Evolutionary conservation across 176 grass and related monocot genomes (phyloP), one percentile per base, ranked within the genome.

Genomic region (Hordeum vulgare): DNA sequence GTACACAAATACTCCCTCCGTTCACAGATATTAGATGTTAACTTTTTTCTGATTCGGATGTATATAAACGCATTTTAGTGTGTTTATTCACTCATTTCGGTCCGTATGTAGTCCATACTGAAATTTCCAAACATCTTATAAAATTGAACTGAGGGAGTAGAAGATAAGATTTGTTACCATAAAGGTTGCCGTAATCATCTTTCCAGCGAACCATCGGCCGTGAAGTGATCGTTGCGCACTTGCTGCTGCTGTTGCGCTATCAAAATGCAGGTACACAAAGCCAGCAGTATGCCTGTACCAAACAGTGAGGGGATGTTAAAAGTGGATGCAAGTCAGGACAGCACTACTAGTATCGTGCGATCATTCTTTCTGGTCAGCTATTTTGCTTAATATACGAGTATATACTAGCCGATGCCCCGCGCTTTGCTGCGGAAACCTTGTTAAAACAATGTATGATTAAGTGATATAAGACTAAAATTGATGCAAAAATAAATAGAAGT

Each of bases 151-250:
- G 47, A 18, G 47, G 47, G 47, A 18, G 29, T 17, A 47, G 6
- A 65, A 73, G 25, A 26, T 4, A 63, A 36, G 18, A 44, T 53
- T 12, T 54, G 49, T 76, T 85, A 99, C 96, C 96, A 99, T 89
- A 83, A 87, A 99, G 67, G 86, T 94, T 9, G 93, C 93, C 15
- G 87, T 99, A 44, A 99, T 99, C 93, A 96, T 99, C 87, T 99
- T 99, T 81, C 96, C 91, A 4, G 96, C 96, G 44, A 99, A 99
- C 71, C 71, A 74, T 74, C 71, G 47, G 26, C 71, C 71, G 20
- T 99, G 96, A 25, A 99, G 93, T 62, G 93, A 88, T 26, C 70
- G 84, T 80, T 96, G 96, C 31, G 93, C 93, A 81, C 78, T 90
- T 54, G 79, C 47, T 35, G 96, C 91, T 12, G 89, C 85, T 61